A percentile compares a stretch with the other conserved stretches of the same genome.
Evolutionary conservation across 805 yeast species (phyloP).

Genomic region (Candida nanaspora): DNA sequence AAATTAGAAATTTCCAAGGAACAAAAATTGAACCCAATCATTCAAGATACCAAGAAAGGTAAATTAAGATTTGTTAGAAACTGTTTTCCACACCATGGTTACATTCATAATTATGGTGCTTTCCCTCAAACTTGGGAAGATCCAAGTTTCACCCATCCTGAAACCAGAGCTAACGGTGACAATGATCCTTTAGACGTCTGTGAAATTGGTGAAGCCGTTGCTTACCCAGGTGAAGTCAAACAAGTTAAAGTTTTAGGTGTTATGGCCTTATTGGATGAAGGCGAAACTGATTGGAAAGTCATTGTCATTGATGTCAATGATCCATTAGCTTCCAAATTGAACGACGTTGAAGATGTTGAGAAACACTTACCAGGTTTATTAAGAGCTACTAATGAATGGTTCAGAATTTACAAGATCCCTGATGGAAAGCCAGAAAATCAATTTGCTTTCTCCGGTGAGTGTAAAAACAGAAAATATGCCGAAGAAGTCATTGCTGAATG

Average conservation of each 20-base stretch:
- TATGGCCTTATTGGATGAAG: constrained; percentile 90
- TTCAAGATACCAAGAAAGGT: constrained; percentile 97
- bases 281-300: constrained; percentile 88
- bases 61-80: constrained; percentile 92
- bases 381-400: constrained; percentile 96
- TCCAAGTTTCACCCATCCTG: constrained; percentile 56
- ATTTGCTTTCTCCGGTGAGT: constrained; percentile 94
- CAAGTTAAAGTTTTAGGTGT: constrained; percentile 92
- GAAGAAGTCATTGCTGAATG: constrained; percentile 79
- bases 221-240: constrained; percentile 65
- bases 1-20: constrained; percentile 93
- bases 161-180: constrained; percentile 67
- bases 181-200: constrained; percentile 84
- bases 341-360: constrained; percentile 88
- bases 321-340: constrained; percentile 79
- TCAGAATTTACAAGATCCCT: constrained; percentile 94
- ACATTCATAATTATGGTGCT: constrained; percentile 97
- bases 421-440: constrained; percentile 97
- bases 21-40: constrained; percentile 78
- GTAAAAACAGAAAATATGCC: constrained; percentile 82
- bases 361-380: constrained; percentile 85
- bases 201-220: constrained; percentile 67
- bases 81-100: constrained; percentile 98
- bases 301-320: constrained; percentile 84
- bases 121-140: constrained; percentile 94